Conservation (phyloP, 768 basidiomycete genomes). For the Phylloporus rhodoxanthus region DNA sequence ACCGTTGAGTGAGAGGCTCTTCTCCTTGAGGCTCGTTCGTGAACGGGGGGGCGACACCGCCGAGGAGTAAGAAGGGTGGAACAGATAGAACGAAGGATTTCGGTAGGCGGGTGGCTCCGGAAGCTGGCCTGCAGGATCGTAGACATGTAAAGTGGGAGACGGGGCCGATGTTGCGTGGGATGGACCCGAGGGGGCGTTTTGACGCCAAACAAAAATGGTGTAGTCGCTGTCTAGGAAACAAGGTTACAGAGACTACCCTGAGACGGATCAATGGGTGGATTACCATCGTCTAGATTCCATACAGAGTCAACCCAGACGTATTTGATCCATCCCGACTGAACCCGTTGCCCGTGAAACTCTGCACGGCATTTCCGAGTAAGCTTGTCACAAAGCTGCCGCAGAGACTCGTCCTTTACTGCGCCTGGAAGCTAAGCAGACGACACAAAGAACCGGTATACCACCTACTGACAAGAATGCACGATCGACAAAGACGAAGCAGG, state of each 20-base stretch:
- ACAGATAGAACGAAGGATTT: constrained; percentile 69
- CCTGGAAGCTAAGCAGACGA: constrained; percentile 5
- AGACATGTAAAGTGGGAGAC: constrained; percentile 49
- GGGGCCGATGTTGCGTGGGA: constrained; percentile 8
- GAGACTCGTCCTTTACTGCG: constrained; percentile 62
- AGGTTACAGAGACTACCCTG: background rate
- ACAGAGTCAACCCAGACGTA: constrained; percentile 74
- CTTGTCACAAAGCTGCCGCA: constrained; percentile 61
- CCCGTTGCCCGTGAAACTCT: constrained; percentile 53
- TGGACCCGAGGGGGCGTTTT: constrained; percentile 35
- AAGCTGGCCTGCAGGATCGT: constrained; percentile 53
- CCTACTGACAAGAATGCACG: constrained; percentile 61
- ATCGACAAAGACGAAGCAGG: constrained; percentile 70
- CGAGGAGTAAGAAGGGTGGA: constrained; percentile 26
- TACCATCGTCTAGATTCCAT: constrained; percentile 91
- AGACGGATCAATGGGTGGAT: constrained; percentile 10
- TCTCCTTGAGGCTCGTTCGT: constrained; percentile 38
- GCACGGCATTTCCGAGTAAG: constrained; percentile 60
- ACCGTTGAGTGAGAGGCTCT: constrained; percentile 29
- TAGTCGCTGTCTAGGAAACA: constrained; percentile 69
- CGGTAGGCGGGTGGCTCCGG: constrained; percentile 58
- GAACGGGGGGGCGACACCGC: constrained; percentile 28
- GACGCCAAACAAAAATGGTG: constrained; percentile 77
- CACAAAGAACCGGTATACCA: background rate
- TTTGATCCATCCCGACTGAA: constrained; percentile 78